Conservation (phyloP, 805 yeast genomes). For the Metschnikowia lachancei region DNA sequence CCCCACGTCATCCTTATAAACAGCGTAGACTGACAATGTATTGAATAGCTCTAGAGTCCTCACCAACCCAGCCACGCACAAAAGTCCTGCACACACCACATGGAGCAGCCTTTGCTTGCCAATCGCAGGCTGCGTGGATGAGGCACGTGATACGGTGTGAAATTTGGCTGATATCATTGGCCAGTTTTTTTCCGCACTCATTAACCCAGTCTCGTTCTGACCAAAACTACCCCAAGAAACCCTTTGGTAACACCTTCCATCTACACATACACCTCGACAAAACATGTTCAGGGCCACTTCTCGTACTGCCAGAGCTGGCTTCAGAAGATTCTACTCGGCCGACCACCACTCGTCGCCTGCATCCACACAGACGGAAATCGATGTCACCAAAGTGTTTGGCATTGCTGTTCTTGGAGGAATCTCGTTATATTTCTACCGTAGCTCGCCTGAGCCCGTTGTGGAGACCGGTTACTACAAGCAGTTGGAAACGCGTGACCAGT, state of each 20-base stretch:
- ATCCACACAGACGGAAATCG: slow-evolving; percentile 30
- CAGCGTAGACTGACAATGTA: no score
- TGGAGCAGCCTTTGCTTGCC: background rate
- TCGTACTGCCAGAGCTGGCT: slow-evolving; percentile 16
- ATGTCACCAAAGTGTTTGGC: slow-evolving; percentile 41
- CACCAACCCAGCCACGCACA: no score
- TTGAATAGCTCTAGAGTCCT: no score
- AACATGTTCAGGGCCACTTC: slow-evolving; percentile 20
- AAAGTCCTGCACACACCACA: slow-evolving; percentile 2
- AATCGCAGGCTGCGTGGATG: no score
- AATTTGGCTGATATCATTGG: slow-evolving; percentile 13
- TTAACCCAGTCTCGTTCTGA: no score
- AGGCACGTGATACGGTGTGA: background rate
- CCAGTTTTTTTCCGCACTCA: background rate
- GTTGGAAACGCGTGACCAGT: slow-evolving; percentile 29
- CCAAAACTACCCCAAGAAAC: no score
- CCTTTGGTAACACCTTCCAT: no score
- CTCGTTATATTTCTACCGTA: slow-evolving; percentile 23
- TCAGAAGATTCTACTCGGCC: slow-evolving; percentile 18
- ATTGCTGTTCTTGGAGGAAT: slow-evolving; percentile 41
- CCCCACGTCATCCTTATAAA: background rate
- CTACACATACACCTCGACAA: background rate
- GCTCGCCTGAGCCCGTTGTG: slow-evolving; percentile 32
- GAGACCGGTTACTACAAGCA: slow-evolving; percentile 38
- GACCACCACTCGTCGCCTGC: slow-evolving; percentile 19